phyloP scores from a whole-genome alignment of 2,329 filamentous ascomycete species.

The Colletotrichum sp. region DNA sequence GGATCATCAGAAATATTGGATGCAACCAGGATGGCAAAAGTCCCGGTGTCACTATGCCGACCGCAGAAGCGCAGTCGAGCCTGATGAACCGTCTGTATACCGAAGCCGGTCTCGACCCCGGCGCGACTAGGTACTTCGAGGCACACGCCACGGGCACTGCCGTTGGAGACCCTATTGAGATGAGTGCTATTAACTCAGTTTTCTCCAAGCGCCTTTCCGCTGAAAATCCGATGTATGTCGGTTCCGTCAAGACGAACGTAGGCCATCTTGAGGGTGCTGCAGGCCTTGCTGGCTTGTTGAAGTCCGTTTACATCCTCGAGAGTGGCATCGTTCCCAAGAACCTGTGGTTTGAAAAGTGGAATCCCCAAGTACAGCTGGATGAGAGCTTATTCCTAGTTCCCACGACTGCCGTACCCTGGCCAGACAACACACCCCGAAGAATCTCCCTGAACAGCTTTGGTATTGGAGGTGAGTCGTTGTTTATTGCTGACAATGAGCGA shows the following conservation, averaged over 20 bases:
- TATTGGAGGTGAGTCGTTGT: slow-evolving; percentile 24
- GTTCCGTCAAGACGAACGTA: slow-evolving; percentile 28
- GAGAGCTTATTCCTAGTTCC: slow-evolving; percentile 24
- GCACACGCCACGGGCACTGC: slow-evolving; percentile 35
- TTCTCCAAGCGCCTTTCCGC: slow-evolving; percentile 40
- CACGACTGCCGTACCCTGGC: background rate
- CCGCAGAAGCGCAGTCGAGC: slow-evolving; percentile 31
- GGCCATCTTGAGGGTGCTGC: slow-evolving; percentile 29
- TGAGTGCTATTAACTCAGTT: slow-evolving; percentile 47
- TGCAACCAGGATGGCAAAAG: slow-evolving; percentile 46
- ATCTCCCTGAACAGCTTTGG: slow-evolving; percentile 34
- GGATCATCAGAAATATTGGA: slow-evolving; percentile 36
- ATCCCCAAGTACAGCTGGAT: slow-evolving; percentile 25
- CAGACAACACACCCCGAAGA: background rate
- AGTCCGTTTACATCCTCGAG: background rate
- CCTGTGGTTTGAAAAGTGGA: background rate
- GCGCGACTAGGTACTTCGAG: slow-evolving; percentile 26
- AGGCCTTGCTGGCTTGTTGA: slow-evolving; percentile 9
- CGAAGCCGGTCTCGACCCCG: slow-evolving; percentile 20
- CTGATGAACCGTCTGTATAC: slow-evolving; percentile 24
- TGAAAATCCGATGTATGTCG: slow-evolving; percentile 15
- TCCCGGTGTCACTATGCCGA: slow-evolving; percentile 42
- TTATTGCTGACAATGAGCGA: background rate
- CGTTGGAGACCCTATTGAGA: slow-evolving; percentile 60
- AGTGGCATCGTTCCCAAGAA: background rate